These are phyloP conservation scores for Endocalyx cinctus DNA, from an alignment of 2,329 filamentous ascomycete genomes.

Conservation along the genomic window DNA sequence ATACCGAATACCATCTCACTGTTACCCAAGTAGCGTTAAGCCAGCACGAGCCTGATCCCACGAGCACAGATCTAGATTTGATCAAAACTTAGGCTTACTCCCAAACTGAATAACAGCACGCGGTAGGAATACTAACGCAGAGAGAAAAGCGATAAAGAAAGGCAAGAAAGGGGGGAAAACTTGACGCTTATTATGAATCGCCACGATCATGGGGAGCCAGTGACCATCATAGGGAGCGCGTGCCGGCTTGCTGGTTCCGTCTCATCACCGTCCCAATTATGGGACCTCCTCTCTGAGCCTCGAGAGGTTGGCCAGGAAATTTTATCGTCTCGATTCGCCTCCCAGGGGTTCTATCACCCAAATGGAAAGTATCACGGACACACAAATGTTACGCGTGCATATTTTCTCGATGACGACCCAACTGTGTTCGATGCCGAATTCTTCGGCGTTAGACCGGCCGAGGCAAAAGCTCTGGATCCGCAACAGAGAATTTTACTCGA, in stretches of 20 bases:
- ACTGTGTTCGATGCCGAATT: conserved; percentile 9
- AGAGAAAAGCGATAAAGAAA: too few species aligned
- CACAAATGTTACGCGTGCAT: conserved; percentile 28
- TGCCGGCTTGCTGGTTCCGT: conserved; percentile 12
- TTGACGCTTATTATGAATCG: too few species aligned
- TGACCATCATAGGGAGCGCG: conserved; percentile 14
- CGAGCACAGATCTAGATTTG: too few species aligned
- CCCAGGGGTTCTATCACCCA: conserved; percentile 28
- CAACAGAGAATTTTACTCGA: conserved; percentile 6
- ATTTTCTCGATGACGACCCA: conserved; percentile 30
- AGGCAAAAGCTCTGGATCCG: conserved; percentile 6
- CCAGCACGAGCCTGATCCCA: too few species aligned
- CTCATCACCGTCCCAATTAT: conserved; percentile 10
- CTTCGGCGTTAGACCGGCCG: conserved; percentile 10
- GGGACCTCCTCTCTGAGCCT: conserved; percentile 10
- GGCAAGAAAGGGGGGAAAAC: too few species aligned
- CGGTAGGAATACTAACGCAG: too few species aligned
- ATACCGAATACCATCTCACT: too few species aligned
- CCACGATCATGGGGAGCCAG: too few species aligned
- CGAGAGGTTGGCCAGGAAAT: conserved; percentile 14
- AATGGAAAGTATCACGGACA: conserved; percentile 28
- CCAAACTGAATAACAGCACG: too few species aligned
- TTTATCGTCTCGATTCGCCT: conserved; percentile 27
- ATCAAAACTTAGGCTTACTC: too few species aligned
- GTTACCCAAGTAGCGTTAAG: too few species aligned